Evolutionary conservation across 805 yeast species (phyloP), one percentile per base, ranked within the genome.

Genomic region (Saccharomycopsis sp.): DNA sequence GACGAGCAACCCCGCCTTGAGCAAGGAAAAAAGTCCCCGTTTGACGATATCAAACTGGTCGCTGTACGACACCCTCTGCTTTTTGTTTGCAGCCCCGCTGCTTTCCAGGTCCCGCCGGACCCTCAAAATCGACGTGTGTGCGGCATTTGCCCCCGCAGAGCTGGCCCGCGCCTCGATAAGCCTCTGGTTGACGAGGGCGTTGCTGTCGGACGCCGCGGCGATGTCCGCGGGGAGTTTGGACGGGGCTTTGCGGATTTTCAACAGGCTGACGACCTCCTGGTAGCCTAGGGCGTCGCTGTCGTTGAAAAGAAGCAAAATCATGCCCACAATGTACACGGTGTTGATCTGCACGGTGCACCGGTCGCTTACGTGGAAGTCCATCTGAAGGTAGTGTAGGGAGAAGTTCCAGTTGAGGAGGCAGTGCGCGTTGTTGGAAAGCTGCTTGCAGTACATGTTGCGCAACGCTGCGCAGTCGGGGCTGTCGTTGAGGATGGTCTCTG

Each of bases 261-360:
- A 23, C 20, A 16, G 8, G 12, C 16, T 15, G 2, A 57, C 9
- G 7, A 60, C 34, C 3, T 34, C 34, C 7, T 46, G 24, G 34
- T 54, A 60, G 15, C 40, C 50, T 14, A 51, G 24, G 8, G 18
- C 47, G 7, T 57, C 61, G 24, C 2, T 2, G 2, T 60, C 61
- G 24, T 60, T 60, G 57, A 60, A 60, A 16, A 54, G 16, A 8
- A 60, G 24, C 23, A 60, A 51, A 2, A 57, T 37, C 15, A 51
- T 50, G 24, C 60, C 62, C 2, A 60, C 47, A 21, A 60, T 52
- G 18, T 51, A 56, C 23, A 54, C 56, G 4, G 62, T 60, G 12
- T 57, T 51, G 20, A 60, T 24, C 12, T 23, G 16, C 5, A 54
- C 24, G 18, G 57, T 21, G 2, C 16, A n/a, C 2, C 20, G 8